Base-by-base conservation (phyloP, 2,329 filamentous ascomycete genomes). In the Venturia carpophila region DNA sequence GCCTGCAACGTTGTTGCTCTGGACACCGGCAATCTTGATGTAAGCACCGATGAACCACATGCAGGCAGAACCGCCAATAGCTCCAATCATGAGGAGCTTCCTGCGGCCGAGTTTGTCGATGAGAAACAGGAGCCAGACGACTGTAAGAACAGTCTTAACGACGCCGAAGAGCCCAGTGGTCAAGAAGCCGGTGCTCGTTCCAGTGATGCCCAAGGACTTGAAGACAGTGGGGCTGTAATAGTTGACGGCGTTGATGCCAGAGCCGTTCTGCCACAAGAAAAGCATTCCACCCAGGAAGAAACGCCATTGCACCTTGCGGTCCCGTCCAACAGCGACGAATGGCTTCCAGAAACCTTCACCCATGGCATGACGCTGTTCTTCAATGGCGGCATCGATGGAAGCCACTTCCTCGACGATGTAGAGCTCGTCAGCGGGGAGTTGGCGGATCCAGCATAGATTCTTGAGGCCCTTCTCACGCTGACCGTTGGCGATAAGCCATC, bases 211-310 rank as follows among this genome's bases (percentile, higher is more conserved):
- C 49, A 90, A 83, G 15, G 80, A 83, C 67, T 81, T 82, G 79
- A 91, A 90, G 11, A 91, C 83, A 0, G 83, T 87, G 0, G 88
- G 87, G 0, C 79, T 82, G 65, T 69, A 27, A 60, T 67, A 47
- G 75, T 88, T 88, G 77, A 90, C 87, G 24, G 88, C 88, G 69
- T 91, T 91, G 77, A 91, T 91, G 2, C 89, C 89, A 3, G 79
- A 82, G 62, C 87, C 87, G 70, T 93, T 93, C 75, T 93, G 90
- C 82, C 86, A 91, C 64, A 92, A 78, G 79, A 92, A 92, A 24
- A 93, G 80, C 71, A 89, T 83, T 65, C 83, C 83, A 60, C 89
- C 89, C 13, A 92, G 80, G 73, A 90, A 83, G 75, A 93, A 86
- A 52, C 89, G 84, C 79, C 85, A 90, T 69, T 84, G 84, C 34